A percentile compares a stretch with the other conserved stretches of the same genome.
Evolutionary conservation across 139 green algal species (phyloP).

Genomic region (Auxenochlorella pyrenoidosa): DNA sequence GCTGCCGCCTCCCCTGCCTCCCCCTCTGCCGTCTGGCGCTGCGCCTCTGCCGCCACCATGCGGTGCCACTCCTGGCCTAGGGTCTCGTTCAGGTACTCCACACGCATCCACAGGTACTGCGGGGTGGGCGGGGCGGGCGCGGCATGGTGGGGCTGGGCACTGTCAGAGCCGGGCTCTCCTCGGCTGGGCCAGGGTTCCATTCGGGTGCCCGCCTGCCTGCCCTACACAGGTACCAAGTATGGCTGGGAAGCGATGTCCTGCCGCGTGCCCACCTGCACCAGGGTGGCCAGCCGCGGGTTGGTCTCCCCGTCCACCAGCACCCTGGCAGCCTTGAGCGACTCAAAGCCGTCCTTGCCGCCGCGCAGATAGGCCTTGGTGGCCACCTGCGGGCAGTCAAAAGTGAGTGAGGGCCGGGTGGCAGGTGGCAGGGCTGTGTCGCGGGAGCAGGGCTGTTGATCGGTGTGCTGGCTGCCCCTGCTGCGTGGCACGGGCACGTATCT

Average conservation of each 20-base stretch:
- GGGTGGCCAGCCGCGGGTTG: constrained; percentile 42
- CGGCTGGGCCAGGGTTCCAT: no score
- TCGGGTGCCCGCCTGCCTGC: no score
- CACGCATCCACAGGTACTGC: constrained; percentile 27
- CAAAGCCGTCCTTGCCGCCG: constrained; percentile 81
- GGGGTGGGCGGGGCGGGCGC: no score
- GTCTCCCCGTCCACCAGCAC: constrained; percentile 48
- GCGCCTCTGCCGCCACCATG: constrained; percentile 7
- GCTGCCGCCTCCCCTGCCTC: background rate
- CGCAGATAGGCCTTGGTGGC: constrained; percentile 78
- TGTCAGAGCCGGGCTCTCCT: no score
- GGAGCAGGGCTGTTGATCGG: background rate
- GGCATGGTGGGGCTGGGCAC: background rate
- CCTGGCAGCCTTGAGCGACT: constrained; percentile 51
- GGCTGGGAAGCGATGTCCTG: no score
- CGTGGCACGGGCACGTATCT: no score
- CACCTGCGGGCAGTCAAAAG: constrained; percentile 12
- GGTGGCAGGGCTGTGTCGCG: background rate
- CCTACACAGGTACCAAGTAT: no score
- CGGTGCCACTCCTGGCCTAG: constrained; percentile 10
- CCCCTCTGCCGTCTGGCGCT: background rate
- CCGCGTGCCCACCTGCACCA: constrained; percentile 46
- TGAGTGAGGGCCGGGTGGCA: background rate
- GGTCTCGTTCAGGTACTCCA: constrained; percentile 39
- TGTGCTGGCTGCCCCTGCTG: no score